Evolutionary conservation across 1,139 yeast genomes (phyloP).

Genomic region (Debaryomyces coudertii): DNA sequence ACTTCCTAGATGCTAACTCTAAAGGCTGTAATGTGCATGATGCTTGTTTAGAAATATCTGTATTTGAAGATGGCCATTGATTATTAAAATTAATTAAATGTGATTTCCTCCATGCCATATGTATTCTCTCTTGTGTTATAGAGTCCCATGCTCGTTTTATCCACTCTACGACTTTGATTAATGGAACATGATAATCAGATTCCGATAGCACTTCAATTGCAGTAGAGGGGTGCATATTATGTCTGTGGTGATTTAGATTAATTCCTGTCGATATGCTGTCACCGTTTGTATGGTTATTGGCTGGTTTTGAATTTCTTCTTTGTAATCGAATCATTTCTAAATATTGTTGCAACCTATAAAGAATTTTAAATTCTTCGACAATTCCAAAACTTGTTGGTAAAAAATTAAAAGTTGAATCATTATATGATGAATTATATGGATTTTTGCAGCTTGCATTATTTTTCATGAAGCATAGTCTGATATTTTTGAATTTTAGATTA

Average conservation of each 20-base stretch:
- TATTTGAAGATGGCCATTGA: conserved; percentile 29
- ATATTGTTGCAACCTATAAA: conserved; percentile 63
- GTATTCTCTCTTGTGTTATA: conserved; percentile 48
- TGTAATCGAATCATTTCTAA: conserved; percentile 51
- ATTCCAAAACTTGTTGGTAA: conserved; percentile 70
- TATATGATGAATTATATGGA: conserved; percentile 38
- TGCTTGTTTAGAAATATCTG: conserved; percentile 14
- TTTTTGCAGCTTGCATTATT: conserved; percentile 46
- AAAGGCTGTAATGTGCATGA: conserved; percentile 14
- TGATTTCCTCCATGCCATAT: conserved; percentile 55
- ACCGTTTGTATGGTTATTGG: conserved; percentile 10
- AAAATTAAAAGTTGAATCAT: conserved; percentile 49
- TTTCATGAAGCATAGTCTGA: conserved; percentile 48
- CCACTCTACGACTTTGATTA: conserved; percentile 61
- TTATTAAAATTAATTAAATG: conserved; percentile 26
- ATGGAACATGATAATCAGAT: conserved; percentile 47
- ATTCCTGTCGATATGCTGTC: conserved; percentile 1
- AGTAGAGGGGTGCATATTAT: conserved; percentile 5
- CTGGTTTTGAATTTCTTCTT: conserved; percentile 26
- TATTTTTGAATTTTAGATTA: conserved; percentile 57
- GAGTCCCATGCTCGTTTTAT: conserved; percentile 60
- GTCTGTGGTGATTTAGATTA: neutral
- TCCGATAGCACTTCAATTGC: conserved; percentile 37
- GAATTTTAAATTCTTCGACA: conserved; percentile 60
- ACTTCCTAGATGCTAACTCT: conserved; percentile 12